A percentile compares a stretch with the other conserved stretches of the same genome.
Conservation (phyloP, 1,284 basidiomycete genomes). For the Ceratobasidium sp. region DNA sequence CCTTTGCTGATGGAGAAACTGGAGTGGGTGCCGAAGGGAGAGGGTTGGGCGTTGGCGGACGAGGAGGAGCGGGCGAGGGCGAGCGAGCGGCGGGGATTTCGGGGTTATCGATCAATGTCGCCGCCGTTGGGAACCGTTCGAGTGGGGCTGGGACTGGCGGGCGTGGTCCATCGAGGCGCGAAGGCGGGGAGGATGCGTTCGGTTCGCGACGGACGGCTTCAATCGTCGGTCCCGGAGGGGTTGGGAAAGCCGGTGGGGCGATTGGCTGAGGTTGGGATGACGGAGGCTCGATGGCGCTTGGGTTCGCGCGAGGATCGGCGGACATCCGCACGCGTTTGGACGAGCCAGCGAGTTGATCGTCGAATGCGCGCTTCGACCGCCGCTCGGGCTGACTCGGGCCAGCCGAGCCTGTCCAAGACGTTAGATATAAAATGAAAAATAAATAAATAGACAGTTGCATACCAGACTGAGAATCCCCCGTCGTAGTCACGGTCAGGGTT, state of each 20-base stretch:
- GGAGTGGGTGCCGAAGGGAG: too few species aligned
- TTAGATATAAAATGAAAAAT: too few species aligned
- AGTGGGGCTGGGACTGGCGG: neutral
- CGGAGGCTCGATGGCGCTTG: neutral
- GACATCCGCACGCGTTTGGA: neutral
- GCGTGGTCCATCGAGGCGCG: neutral
- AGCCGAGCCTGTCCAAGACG: conserved; percentile 5
- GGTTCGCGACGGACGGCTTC: neutral
- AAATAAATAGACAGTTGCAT: neutral
- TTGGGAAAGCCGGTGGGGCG: neutral
- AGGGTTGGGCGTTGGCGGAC: too few species aligned
- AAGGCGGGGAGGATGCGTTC: conserved; percentile 8
- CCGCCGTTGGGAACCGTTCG: neutral
- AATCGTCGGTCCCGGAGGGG: neutral
- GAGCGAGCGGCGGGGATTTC: too few species aligned
- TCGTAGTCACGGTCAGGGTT: too few species aligned
- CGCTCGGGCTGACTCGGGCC: neutral
- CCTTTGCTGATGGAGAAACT: too few species aligned
- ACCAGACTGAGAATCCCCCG: too few species aligned
- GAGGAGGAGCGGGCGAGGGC: neutral
- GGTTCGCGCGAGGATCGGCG: neutral
- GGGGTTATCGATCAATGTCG: neutral
- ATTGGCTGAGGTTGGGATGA: conserved; percentile 2
- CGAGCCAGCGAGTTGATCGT: neutral
- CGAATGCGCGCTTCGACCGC: conserved; percentile 1